phyloP scores from a whole-genome alignment of 1,284 basidiomycete species.

The Ganoderma multipileum region DNA sequence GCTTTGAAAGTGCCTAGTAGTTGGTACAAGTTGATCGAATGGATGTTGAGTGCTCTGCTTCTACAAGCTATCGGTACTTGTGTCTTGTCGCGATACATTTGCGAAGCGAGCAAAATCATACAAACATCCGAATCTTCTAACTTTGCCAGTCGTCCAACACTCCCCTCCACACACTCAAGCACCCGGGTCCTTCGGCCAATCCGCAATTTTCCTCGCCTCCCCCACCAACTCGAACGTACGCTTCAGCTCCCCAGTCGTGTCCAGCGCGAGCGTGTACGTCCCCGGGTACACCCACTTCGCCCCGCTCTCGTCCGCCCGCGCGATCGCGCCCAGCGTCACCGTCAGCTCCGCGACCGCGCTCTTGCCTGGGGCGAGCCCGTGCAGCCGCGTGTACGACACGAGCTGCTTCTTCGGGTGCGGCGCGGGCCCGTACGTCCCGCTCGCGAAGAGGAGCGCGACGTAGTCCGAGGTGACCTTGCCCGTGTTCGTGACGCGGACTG shows the following conservation, averaged over 20 bases:
- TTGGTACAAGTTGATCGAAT: too few relatives aligned
- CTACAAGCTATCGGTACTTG: background rate
- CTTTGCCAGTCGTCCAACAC: background rate
- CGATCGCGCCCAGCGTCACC: slow-evolving; percentile 58
- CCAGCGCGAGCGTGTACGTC: slow-evolving; percentile 48
- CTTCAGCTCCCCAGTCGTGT: slow-evolving; percentile 34
- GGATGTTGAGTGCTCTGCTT: too few relatives aligned
- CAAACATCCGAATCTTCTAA: background rate
- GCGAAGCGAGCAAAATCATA: background rate
- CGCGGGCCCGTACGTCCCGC: slow-evolving; percentile 53
- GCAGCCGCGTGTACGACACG: slow-evolving; percentile 55
- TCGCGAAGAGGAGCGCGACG: slow-evolving; percentile 60
- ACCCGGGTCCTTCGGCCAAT: slow-evolving; percentile 43
- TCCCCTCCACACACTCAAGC: background rate
- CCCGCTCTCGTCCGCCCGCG: slow-evolving; percentile 55
- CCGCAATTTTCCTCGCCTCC: slow-evolving; percentile 45
- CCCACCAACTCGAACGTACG: slow-evolving; percentile 53
- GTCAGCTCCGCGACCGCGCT: slow-evolving; percentile 46
- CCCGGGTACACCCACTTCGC: slow-evolving; percentile 57
- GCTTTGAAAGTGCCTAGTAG: too few relatives aligned
- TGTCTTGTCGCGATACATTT: background rate
- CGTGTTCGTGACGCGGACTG: slow-evolving; percentile 54
- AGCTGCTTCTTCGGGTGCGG: slow-evolving; percentile 61
- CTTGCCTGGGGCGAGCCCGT: slow-evolving; percentile 46
- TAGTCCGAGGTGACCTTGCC: slow-evolving; percentile 60